These are phyloP conservation scores for Exidia glandulosa DNA, from an alignment of 768 basidiomycete genomes.

Conservation along the genomic window DNA sequence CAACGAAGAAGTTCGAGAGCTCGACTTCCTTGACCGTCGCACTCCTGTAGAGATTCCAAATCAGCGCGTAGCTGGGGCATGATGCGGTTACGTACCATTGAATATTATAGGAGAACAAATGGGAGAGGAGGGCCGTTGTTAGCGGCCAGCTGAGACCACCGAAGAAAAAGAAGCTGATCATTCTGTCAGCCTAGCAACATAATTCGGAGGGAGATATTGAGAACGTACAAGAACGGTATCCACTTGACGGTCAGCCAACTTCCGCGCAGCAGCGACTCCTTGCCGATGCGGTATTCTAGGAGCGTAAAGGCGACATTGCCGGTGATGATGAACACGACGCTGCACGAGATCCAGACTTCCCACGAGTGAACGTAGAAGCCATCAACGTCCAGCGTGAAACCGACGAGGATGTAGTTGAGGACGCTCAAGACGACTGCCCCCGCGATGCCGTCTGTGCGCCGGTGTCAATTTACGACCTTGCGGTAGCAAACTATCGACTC, in stretches of 20 bases:
- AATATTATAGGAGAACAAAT: conserved; percentile 26
- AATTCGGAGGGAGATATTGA: too few relatives aligned
- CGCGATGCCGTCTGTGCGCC: conserved; percentile 42
- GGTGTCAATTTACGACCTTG: background rate
- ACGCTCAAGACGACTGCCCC: conserved; percentile 50
- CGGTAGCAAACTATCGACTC: conserved; percentile 1
- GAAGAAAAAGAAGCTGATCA: conserved; percentile 11
- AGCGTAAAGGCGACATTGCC: conserved; percentile 61
- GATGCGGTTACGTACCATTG: conserved; percentile 13
- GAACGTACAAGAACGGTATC: conserved; percentile 64
- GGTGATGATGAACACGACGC: conserved; percentile 54
- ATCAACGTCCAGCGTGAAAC: conserved; percentile 49
- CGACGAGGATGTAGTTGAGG: conserved; percentile 62
- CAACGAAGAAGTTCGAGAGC: conserved; percentile 22
- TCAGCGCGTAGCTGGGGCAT: too few relatives aligned
- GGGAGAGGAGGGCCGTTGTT: conserved; percentile 16
- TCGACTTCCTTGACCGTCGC: conserved; percentile 23
- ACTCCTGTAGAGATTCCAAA: conserved; percentile 4
- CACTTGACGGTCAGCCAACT: conserved; percentile 50
- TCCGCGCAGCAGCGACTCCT: conserved; percentile 36
- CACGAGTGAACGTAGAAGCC: conserved; percentile 63
- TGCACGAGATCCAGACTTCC: conserved; percentile 65
- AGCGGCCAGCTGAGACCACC: conserved; percentile 21
- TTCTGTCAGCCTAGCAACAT: too few relatives aligned
- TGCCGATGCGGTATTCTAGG: conserved; percentile 60